A percentile compares a stretch with the other conserved stretches of the same genome.
These are phyloP conservation scores for Tolypocladium guangdongense DNA, from an alignment of 2,329 filamentous ascomycete genomes.

Conservation along the genomic window DNA sequence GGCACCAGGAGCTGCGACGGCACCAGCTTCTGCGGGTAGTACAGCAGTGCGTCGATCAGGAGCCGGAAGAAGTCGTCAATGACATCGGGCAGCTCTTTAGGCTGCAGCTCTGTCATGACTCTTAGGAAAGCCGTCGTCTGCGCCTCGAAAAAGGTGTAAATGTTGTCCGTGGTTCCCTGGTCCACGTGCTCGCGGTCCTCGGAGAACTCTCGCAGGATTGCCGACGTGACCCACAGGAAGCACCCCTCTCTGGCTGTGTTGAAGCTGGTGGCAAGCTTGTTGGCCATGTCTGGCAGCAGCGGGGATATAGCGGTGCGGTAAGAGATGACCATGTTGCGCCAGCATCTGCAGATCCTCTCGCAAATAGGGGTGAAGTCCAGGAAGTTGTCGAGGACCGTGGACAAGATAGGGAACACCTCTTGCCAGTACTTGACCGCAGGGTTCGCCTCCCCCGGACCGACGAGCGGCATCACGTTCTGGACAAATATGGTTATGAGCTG, in stretches of 20 bases:
- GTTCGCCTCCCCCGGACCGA: slow-evolving; percentile 62
- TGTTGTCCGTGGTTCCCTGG: slow-evolving; percentile 68
- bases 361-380: slow-evolving; percentile 78
- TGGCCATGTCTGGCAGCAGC: slow-evolving; percentile 72
- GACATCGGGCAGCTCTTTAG: slow-evolving; percentile 64
- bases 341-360: slow-evolving; percentile 88
- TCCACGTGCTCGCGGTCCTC: slow-evolving; percentile 81
- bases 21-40: slow-evolving; percentile 78
- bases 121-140: slow-evolving; percentile 85
- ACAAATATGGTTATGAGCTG: slow-evolving; percentile 89
- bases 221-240: slow-evolving; percentile 96
- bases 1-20: slow-evolving; percentile 67
- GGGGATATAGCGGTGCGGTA: slow-evolving; percentile 85
- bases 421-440: slow-evolving; percentile 94
- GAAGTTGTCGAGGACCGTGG: slow-evolving; percentile 81
- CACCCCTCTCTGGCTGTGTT: slow-evolving; percentile 80
- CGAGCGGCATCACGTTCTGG: slow-evolving; percentile 63
- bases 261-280: slow-evolving; percentile 80
- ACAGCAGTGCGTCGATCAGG: slow-evolving; percentile 81
- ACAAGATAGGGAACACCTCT: slow-evolving; percentile 81
- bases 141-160: slow-evolving; percentile 90
- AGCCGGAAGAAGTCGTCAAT: slow-evolving; percentile 97
- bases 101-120: slow-evolving; percentile 74
- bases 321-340: slow-evolving; percentile 93
- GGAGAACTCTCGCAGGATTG: slow-evolving; percentile 90